Evolutionary conservation across 139 green algal genomes (phyloP).

Genomic region (Picochlorum sp.): DNA sequence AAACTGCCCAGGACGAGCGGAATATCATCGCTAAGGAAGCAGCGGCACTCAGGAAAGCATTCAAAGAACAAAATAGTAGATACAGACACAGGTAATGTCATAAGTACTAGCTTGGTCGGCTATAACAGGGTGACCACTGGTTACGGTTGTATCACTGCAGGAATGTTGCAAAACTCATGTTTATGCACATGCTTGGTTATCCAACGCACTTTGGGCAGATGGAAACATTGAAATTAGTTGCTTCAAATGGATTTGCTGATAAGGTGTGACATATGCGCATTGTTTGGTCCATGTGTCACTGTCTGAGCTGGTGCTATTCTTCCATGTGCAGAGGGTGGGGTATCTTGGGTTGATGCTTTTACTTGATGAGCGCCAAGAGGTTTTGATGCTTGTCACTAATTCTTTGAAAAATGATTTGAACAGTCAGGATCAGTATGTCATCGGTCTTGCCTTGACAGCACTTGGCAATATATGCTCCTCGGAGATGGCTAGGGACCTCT

Average conservation of each 20-base stretch:
- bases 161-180: conserved; percentile 99
- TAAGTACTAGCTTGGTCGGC: background rate
- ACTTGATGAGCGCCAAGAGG: conserved; percentile 95
- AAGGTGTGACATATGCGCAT: conserved; percentile 54
- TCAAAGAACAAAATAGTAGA: conserved; percentile 63
- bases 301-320: conserved; percentile 8
- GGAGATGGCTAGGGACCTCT: conserved; percentile 95
- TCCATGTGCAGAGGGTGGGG: conserved; percentile 70
- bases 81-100: conserved; percentile 29
- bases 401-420: conserved; percentile 93
- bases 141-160: conserved; percentile 38
- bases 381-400: conserved; percentile 99
- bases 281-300: conserved; percentile 4
- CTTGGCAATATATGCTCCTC: conserved; percentile 94
- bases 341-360: conserved; percentile 97
- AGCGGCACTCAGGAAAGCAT: conserved; percentile 80
- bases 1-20: conserved; percentile 95
- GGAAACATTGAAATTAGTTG: conserved; percentile 97
- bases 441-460: conserved; percentile 84
- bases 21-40: conserved; percentile 92
- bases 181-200: conserved; percentile 99
- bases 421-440: conserved; percentile 72
- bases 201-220: conserved; percentile 99
- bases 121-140: background rate
- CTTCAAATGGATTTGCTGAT: conserved; percentile 67